Base-by-base conservation (phyloP, 2,329 filamentous ascomycete species). In the Penicillium concentricum region DNA sequence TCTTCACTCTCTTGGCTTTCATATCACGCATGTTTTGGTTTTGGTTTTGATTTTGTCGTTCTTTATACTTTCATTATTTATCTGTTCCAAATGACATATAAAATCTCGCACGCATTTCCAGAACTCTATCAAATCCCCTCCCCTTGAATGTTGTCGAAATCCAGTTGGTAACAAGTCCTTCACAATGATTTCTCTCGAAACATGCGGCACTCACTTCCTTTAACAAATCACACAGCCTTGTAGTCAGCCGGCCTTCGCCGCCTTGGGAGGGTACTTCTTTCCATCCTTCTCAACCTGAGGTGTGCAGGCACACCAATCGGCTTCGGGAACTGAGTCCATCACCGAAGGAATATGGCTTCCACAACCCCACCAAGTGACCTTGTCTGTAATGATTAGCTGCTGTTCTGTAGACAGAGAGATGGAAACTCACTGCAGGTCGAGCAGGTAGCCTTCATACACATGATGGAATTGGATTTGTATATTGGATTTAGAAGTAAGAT, bases 381-480 rank as follows among this genome's bases (percentile, higher is more conserved):
- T 87, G 58, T 79, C 85, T 85, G 56, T 53, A 24, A 43, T n/a
- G 6, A 35, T 63, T 46, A 46, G 56, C 69, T 38, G 7, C 4
- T n/a, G 12, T 16, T 28, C n/a, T 49, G 41, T 38, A 12, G 46
- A 45, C 20, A 32, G 4, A 16, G 8, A 20, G 30, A 42, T 39
- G 38, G 24, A 18, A 38, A 78, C 84, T 67, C 80, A 88, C 87
- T 77, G 77, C 87, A 90, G 50, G 77, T 82, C 60, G 76, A 75
- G 74, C 87, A 90, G 58, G 76, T 81, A 24, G 84, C 82, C 72
- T 84, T 84, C 74, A 81, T 86, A 72, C 87, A 90, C 87, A 90
- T 90, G 32, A 18, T 65, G 57, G n/a, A 13, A 38, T 32, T 34
- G n/a, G 38, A 34, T 47, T 43, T 41, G 30, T 45, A 22, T 24